phyloP scores from a whole-genome alignment of 129 eudicot species.

The Cynara cardunculus region DNA sequence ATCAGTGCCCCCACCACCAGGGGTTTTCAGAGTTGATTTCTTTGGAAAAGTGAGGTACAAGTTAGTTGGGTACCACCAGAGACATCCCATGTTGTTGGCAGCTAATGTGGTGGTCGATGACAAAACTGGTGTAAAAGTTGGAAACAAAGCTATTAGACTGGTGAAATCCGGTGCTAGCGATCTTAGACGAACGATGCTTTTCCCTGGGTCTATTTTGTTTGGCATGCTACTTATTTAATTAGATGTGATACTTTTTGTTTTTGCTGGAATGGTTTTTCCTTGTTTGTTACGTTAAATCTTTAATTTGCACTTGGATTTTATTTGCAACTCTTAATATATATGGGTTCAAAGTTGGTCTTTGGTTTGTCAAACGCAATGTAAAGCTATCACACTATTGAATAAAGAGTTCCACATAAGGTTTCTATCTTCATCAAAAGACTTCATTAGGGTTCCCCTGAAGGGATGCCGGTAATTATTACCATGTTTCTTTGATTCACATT shows the following conservation, averaged over 20 bases:
- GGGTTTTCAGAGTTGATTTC: conserved; percentile 24
- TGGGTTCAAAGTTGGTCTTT: not conserved
- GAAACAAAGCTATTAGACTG: conserved; percentile 22
- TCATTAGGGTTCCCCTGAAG: not conserved
- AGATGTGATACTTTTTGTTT: not conserved
- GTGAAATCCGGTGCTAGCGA: conserved; percentile 17
- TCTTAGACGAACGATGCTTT: not conserved
- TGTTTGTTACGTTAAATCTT: not conserved
- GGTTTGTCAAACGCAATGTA: not conserved
- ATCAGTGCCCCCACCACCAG: not conserved
- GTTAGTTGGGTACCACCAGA: conserved; percentile 14
- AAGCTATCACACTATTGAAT: not conserved
- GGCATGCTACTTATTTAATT: not conserved
- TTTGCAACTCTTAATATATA: not conserved
- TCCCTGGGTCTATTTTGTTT: conserved; percentile 9
- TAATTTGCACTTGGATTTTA: not conserved
- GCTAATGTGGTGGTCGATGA: conserved; percentile 22
- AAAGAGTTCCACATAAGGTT: not conserved
- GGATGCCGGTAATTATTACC: too few species aligned
- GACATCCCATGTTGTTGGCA: conserved; percentile 13
- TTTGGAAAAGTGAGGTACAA: conserved; percentile 26
- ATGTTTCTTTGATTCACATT: too few species aligned
- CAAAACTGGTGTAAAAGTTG: conserved; percentile 19
- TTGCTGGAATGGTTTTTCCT: not conserved
- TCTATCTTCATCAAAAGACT: not conserved